A percentile compares a stretch with the other conserved stretches of the same genome.
Conservation (phyloP, 768 basidiomycete genomes). For the Fistulinella prunicolor region DNA sequence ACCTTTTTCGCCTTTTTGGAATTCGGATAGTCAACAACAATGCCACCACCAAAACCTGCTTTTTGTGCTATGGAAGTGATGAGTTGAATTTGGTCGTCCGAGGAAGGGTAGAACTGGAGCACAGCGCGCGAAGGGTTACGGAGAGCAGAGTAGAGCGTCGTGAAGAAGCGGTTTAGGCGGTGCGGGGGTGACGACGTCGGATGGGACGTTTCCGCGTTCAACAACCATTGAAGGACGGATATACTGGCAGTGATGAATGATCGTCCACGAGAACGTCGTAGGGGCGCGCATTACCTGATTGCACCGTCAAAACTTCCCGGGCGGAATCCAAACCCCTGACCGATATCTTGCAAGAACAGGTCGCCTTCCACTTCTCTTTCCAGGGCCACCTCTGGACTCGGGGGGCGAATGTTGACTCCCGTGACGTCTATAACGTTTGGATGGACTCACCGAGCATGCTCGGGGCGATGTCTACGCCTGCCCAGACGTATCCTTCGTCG, state of each 20-base stretch:
- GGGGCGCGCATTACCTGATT: constrained; percentile 62
- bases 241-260: constrained; percentile 52
- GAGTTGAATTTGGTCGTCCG: constrained; percentile 94
- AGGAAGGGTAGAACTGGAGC: constrained; percentile 94
- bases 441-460: constrained; percentile 85
- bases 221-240: constrained; percentile 97
- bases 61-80: constrained; percentile 91
- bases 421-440: background rate
- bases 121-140: constrained; percentile 83
- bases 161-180: constrained; percentile 86
- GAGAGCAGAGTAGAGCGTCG: constrained; percentile 83
- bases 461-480: constrained; percentile 91
- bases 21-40: constrained; percentile 97
- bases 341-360: constrained; percentile 94
- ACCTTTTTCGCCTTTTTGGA: constrained; percentile 95
- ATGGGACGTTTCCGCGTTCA: constrained; percentile 93
- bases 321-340: constrained; percentile 95
- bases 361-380: constrained; percentile 96
- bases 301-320: constrained; percentile 98
- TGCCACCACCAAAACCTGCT: constrained; percentile 94
- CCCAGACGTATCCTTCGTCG: constrained; percentile 91
- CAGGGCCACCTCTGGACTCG: constrained; percentile 78
- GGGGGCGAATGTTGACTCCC: constrained; percentile 2
- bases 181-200: constrained; percentile 87
- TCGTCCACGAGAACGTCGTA: background rate